Percentiles rank a stretch among this genome's conserved stretches.
phyloP scores from a whole-genome alignment of 805 yeast species.

The Teunomyces gatunensis region DNA sequence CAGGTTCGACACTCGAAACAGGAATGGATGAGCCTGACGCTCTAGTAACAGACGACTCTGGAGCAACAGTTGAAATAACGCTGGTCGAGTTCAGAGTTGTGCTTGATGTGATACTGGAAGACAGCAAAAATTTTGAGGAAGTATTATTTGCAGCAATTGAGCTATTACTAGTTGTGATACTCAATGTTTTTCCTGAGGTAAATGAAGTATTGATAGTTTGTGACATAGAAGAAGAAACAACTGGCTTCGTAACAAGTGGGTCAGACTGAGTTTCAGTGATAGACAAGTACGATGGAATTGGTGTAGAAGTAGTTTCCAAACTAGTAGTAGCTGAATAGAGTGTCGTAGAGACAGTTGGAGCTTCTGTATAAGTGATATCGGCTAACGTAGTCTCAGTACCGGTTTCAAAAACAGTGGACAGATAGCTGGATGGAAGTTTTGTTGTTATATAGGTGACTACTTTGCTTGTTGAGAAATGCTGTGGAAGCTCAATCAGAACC shows the following conservation, averaged over 20 bases:
- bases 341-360: slow-evolving; percentile 29
- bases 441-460: slow-evolving; percentile 6
- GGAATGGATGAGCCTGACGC: not conserved
- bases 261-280: slow-evolving; percentile 20
- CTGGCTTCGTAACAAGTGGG: slow-evolving; percentile 29
- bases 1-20: not conserved
- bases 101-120: no score
- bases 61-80: not conserved
- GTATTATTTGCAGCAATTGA: not conserved
- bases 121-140: not conserved
- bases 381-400: slow-evolving; percentile 15
- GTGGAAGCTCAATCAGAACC: slow-evolving; percentile 1
- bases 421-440: slow-evolving; percentile 4
- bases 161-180: not conserved
- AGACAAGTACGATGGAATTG: slow-evolving; percentile 17
- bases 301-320: slow-evolving; percentile 18
- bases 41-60: not conserved
- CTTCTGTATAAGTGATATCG: slow-evolving; percentile 15
- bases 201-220: slow-evolving; percentile 22
- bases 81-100: not conserved
- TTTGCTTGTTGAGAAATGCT: slow-evolving; percentile 5
- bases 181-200: slow-evolving; percentile 14
- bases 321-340: slow-evolving; percentile 24
- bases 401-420: slow-evolving; percentile 17
- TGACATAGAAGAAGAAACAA: slow-evolving; percentile 20